Conservation (phyloP, 345 rosid species). For the Dipteronia sinensis region DNA sequence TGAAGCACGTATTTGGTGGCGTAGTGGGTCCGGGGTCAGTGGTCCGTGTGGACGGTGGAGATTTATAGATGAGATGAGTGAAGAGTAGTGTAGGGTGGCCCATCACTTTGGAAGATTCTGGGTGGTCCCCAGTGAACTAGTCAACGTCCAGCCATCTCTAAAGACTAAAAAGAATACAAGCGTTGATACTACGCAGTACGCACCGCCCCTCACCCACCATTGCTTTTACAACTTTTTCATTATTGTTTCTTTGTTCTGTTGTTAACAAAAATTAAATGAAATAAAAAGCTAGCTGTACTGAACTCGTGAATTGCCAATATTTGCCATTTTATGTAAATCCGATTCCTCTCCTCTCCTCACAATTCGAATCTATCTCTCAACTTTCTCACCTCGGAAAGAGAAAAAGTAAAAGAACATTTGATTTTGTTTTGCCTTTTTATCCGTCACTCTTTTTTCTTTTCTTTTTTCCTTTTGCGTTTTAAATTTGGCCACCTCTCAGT, state of each 20-base stretch:
- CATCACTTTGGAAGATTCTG: neutral
- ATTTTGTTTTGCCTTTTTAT: neutral
- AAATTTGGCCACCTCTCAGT: neutral
- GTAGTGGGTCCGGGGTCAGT: neutral
- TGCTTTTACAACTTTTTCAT: no score
- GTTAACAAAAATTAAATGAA: no score
- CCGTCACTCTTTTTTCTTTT: neutral
- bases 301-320: neutral
- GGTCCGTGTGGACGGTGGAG: neutral
- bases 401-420: neutral
- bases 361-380: neutral
- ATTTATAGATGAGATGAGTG: neutral
- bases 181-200: constrained; percentile 45
- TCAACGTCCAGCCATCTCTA: neutral
- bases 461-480: neutral
- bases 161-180: constrained; percentile 5
- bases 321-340: neutral
- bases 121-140: neutral
- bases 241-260: no score
- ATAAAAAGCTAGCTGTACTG: no score
- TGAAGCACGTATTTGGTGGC: neutral
- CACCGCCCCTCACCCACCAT: constrained; percentile 24
- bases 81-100: no score
- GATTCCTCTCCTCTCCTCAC: neutral
- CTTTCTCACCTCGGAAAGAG: neutral